Base-by-base conservation (phyloP, 140 eudicot genomes). In the Bidens hawaiensis region DNA sequence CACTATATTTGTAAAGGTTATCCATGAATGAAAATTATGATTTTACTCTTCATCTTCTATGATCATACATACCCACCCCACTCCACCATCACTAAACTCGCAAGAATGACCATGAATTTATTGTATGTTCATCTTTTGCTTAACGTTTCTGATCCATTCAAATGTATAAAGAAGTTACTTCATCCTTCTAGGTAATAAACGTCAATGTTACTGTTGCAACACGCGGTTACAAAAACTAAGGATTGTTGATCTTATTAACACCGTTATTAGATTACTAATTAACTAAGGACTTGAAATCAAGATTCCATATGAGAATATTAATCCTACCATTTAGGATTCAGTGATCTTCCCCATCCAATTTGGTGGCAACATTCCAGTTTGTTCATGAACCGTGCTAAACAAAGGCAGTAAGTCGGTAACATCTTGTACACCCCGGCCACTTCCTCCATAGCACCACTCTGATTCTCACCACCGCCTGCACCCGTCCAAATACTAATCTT, bases 291-390 rank as follows among this genome's bases (percentile, higher is more conserved):
- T 38, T 38, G 15, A 38, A 38, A 14, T 38, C 45, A 12, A 0
- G 13, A 38, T 38, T 38, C 15, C 15, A 38, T 38, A 31, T 38
- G 45, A 12, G 45, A 38, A 38, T 38, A 38, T n/a, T n/a, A n/a
- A n/a, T 11, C 45, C 14, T 38, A 38, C 45, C 45, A 8, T 19
- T 5, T 46, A 36, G 19, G 69, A 60, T 66, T 74, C 64, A 2
- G 48, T 12, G 6, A 75, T 75, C 41, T 62, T 75, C 11, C 79
- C 79, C 79, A 75, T 68, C 94, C 94, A 85, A 21, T 82, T 26
- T 0, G 94, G 94, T 11, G 94, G 94, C 49, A 76, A 54, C 89
- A 85, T 82, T 22, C 89, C 89, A 3, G 94, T 85, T 56, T 85
- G 94, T 57, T 85, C 89, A 49, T 79, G 77, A 54, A 82, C 89